These are phyloP conservation scores for Penicillium sp. DNA, from an alignment of 2,329 filamentous ascomycete genomes.

Conservation along the genomic window DNA sequence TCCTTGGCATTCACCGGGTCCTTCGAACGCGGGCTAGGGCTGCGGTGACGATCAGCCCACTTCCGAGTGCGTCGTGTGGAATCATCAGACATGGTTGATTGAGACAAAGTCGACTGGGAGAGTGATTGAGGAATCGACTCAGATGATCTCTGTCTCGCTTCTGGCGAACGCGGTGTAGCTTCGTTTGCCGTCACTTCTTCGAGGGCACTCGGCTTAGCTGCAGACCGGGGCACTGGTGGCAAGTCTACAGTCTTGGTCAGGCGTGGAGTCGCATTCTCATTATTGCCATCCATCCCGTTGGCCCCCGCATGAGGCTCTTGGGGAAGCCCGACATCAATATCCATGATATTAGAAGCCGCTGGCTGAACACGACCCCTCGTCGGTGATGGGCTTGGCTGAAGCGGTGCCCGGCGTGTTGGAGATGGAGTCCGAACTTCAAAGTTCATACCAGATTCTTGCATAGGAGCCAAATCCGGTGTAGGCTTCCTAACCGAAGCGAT, in stretches of 20 bases:
- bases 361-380: constrained; percentile 13
- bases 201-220: constrained; percentile 30
- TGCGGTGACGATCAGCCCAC: constrained; percentile 35
- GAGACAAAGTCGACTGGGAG: constrained; percentile 5
- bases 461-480: constrained; percentile 12
- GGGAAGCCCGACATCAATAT: constrained; percentile 7
- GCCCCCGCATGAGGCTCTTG: constrained; percentile 4
- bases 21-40: constrained; percentile 39
- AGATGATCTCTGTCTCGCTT: constrained; percentile 12
- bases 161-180: constrained; percentile 22
- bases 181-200: constrained; percentile 43
- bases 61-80: constrained; percentile 32
- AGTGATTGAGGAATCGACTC: constrained; percentile 12
- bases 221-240: constrained; percentile 20
- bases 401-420: constrained; percentile 18
- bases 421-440: constrained; percentile 17
- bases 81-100: constrained; percentile 18
- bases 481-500: constrained; percentile 1
- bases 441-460: constrained; percentile 7
- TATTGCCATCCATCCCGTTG: constrained; percentile 11
- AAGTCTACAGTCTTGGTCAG: constrained; percentile 15
- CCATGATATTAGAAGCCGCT: constrained; percentile 6
- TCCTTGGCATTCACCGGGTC: constrained; percentile 37
- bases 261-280: constrained; percentile 25
- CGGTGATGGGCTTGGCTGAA: constrained; percentile 22